A percentile compares a stretch with the other conserved stretches of the same genome.
Conservation (phyloP, 257 asterid genomes). For the Lavandula angustifolia region DNA sequence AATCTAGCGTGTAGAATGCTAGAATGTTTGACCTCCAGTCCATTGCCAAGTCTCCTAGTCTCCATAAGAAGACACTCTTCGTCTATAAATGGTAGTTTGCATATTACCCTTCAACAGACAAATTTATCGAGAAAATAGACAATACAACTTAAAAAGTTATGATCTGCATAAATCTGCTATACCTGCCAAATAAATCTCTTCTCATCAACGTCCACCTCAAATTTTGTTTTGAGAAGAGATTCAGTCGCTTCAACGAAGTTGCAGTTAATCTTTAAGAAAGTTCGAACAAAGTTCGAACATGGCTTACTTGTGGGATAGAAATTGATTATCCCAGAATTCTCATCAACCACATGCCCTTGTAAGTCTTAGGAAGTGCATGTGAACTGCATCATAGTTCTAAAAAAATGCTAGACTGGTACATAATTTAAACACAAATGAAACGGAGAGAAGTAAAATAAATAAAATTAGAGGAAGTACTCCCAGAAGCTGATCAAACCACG, state of each 20-base stretch:
- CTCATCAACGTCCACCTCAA: slow-evolving; percentile 53
- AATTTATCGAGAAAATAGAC: background rate
- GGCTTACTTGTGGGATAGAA: slow-evolving; percentile 55
- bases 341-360: slow-evolving; percentile 48
- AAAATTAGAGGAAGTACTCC: slow-evolving; percentile 58
- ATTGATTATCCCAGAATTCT: slow-evolving; percentile 39
- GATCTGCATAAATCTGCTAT: background rate
- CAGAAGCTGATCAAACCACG: slow-evolving; percentile 68
- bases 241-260: slow-evolving; percentile 1
- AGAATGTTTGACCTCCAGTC: slow-evolving; percentile 40
- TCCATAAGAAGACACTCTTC: slow-evolving; percentile 51
- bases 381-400: slow-evolving; percentile 37
- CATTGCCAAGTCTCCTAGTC: slow-evolving; percentile 43
- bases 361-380: slow-evolving; percentile 54
- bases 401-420: background rate
- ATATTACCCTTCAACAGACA: slow-evolving; percentile 40
- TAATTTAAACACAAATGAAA: background rate
- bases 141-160: background rate
- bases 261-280: no score
- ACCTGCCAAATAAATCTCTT: slow-evolving; percentile 65
- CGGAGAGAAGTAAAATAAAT: background rate
- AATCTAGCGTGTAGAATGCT: no score
- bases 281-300: background rate
- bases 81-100: slow-evolving; percentile 55
- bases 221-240: slow-evolving; percentile 34